phyloP scores from a whole-genome alignment of 805 yeast species.

The Debaryomyces maramus region DNA sequence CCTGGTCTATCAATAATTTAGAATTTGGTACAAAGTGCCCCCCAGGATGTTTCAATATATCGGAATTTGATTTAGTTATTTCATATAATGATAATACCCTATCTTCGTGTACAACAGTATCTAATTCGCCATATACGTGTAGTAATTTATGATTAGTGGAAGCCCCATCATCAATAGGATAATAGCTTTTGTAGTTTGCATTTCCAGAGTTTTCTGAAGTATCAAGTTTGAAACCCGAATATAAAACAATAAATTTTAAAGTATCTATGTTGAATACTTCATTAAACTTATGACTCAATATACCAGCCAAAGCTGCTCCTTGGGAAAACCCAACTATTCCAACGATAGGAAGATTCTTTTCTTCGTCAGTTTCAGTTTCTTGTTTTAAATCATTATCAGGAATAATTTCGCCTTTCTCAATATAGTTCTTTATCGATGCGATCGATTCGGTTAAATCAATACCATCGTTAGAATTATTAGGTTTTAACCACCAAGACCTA shows the following conservation, averaged over 20 bases:
- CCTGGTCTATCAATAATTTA: slow-evolving; percentile 46
- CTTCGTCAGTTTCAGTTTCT: slow-evolving; percentile 23
- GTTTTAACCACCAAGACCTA: slow-evolving; percentile 79
- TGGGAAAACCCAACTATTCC: slow-evolving; percentile 93
- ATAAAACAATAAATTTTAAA: slow-evolving; percentile 71
- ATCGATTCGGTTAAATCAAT: slow-evolving; percentile 52
- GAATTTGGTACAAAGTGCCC: slow-evolving; percentile 96
- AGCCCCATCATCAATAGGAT: slow-evolving; percentile 20
- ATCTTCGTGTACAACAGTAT: slow-evolving; percentile 77
- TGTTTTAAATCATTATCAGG: slow-evolving; percentile 25
- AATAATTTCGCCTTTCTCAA: slow-evolving; percentile 55
- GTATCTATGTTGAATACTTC: slow-evolving; percentile 46
- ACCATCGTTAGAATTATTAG: slow-evolving; percentile 42
- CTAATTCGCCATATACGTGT: slow-evolving; percentile 83
- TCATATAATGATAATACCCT: slow-evolving; percentile 61
- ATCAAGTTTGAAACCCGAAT: slow-evolving; percentile 59
- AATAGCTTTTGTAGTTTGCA: slow-evolving; percentile 23
- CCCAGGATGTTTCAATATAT: slow-evolving; percentile 83
- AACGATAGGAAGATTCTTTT: slow-evolving; percentile 57
- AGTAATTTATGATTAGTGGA: slow-evolving; percentile 39
- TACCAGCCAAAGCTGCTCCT: slow-evolving; percentile 86
- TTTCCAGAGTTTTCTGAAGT: slow-evolving; percentile 25
- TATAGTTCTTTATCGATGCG: slow-evolving; percentile 46
- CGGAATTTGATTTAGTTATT: slow-evolving; percentile 43
- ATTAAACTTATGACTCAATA: slow-evolving; percentile 60